Conservation (phyloP, 345 rosid species). For the Brassica incana region DNA sequence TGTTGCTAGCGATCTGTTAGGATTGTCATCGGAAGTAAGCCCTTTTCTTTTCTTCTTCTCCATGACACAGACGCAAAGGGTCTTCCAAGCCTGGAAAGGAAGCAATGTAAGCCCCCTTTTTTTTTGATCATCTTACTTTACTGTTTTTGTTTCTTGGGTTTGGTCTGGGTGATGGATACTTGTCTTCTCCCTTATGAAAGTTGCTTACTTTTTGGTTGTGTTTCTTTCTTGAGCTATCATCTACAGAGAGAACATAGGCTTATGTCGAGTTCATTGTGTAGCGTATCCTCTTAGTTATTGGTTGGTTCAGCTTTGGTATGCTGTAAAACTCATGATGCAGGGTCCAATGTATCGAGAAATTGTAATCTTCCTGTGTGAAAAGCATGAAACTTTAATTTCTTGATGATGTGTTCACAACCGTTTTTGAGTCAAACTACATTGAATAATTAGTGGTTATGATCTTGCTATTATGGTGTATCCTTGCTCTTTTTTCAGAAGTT, state of each 20-base stretch:
- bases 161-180: not conserved
- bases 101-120: not conserved
- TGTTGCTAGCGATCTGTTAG: not conserved
- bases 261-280: not conserved
- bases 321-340: too few species aligned
- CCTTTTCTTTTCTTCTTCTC: not conserved
- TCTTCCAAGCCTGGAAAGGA: conserved; percentile 1
- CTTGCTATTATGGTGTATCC: conserved; percentile 16
- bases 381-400: not conserved
- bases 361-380: not conserved
- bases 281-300: not conserved
- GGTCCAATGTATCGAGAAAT: too few species aligned
- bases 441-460: not conserved
- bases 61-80: not conserved
- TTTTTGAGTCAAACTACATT: not conserved
- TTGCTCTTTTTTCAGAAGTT: conserved; percentile 63
- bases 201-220: not conserved
- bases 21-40: not conserved
- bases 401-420: not conserved
- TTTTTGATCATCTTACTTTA: not conserved
- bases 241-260: not conserved
- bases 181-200: not conserved
- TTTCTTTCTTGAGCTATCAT: not conserved
- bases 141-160: not conserved
- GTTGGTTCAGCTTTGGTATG: too few species aligned